phyloP scores from a whole-genome alignment of 139 green algal genomes.

The Gonium pectorale region DNA sequence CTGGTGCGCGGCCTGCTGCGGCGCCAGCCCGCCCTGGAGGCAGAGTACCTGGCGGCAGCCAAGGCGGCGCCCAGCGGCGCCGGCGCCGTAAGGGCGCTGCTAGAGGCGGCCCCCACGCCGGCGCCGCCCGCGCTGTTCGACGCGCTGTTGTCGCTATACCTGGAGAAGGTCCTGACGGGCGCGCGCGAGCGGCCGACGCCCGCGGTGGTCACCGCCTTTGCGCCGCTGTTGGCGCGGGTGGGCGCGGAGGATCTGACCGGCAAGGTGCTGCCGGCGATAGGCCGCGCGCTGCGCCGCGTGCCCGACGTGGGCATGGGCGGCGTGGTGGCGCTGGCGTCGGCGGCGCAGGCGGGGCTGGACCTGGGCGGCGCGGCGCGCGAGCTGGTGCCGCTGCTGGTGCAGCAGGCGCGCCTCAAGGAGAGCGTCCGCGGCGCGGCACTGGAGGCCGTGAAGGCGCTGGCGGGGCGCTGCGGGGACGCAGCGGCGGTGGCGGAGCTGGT shows the following conservation, averaged over 20 bases:
- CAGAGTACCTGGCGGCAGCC: conserved; percentile 55
- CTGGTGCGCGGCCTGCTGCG: conserved; percentile 40
- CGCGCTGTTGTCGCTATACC: conserved; percentile 29
- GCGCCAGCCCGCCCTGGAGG: conserved; percentile 37
- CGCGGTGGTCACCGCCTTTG: conserved; percentile 47
- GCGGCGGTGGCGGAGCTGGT: conserved; percentile 55
- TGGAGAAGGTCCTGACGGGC: conserved; percentile 21
- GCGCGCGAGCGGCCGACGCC: background rate
- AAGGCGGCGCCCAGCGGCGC: conserved; percentile 34
- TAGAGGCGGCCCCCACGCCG: conserved; percentile 4
- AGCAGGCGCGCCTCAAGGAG: conserved; percentile 58
- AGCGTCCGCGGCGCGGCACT: conserved; percentile 52
- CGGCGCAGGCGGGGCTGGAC: conserved; percentile 50
- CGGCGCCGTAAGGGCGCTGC: conserved; percentile 49
- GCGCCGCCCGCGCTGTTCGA: conserved; percentile 18
- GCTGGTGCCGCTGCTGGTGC: conserved; percentile 70
- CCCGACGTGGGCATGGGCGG: conserved; percentile 76
- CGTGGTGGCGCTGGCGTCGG: conserved; percentile 45
- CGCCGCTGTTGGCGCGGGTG: conserved; percentile 59
- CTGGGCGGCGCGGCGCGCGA: conserved; percentile 62
- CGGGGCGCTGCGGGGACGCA: conserved; percentile 44
- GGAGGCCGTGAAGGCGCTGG: conserved; percentile 61
- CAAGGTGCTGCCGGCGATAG: conserved; percentile 70
- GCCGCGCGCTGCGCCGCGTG: conserved; percentile 74
- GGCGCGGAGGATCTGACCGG: conserved; percentile 60